Base-by-base conservation (phyloP, 805 yeast species). In the Starmerella asiatica region DNA sequence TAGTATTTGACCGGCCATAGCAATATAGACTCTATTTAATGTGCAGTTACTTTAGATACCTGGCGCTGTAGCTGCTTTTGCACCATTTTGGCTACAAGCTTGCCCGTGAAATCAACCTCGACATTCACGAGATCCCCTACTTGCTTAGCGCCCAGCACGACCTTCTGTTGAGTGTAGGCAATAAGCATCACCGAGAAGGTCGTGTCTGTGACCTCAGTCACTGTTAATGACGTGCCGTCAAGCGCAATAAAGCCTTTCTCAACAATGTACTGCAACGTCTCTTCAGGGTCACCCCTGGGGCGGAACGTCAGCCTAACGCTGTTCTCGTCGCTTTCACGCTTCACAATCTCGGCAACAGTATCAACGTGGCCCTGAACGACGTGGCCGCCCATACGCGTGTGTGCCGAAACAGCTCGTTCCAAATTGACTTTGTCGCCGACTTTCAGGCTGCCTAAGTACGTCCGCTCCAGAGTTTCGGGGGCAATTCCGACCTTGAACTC, bases 341-440 rank as follows among this genome's bases (percentile, higher is more conserved):
- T 57, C 1, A 69, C 67, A 29, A 88, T 78, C 27, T 57, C 59
- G 2, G 95, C 95, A 27, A 78, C 69, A 0, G 95, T 82, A 57
- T 91, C 99, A 21, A 91, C 84, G 62, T 91, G 99, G 5, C 98
- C 99, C 50, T 91, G 98, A 2, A 91, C 99, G 47, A 88, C 73
- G 59, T 91, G 99, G 1, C 99, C 99, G 19, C 99, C 99, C 53
- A 86, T 74, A 47, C 98, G 67, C 5, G 76, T 82, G 38, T 81
- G 83, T 12, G 75, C 75, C 2, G 76, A 66, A 24, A 91, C 84
- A 0, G 99, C 99, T 43, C 99, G 68, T 59, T 91, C 99, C 45
- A 88, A 65, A 56, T 91, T 88, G 17, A 91, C 94, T 43, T 67
- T 68, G 16, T 70, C 57, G 2, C 83, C 86, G 1, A 41, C 35